Percentiles rank a stretch among this genome's conserved stretches.
These are phyloP conservation scores for Xylaria sp. DNA, from an alignment of 2,329 filamentous ascomycete genomes.

Conservation along the genomic window DNA sequence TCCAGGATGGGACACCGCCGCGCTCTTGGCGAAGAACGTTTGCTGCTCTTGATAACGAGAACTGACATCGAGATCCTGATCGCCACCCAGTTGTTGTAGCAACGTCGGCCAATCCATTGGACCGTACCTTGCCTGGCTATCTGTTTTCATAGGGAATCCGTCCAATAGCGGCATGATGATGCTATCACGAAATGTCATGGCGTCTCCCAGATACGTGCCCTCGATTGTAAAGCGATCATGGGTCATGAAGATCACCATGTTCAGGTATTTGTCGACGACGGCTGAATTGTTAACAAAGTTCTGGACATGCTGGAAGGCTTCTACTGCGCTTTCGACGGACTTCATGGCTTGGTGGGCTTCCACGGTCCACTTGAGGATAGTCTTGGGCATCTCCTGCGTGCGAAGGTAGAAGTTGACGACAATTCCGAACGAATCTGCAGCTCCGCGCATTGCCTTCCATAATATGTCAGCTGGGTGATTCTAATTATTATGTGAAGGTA, in stretches of 20 bases:
- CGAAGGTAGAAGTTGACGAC: slow-evolving; percentile 52
- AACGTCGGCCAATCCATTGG: slow-evolving; percentile 43
- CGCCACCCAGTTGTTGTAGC: slow-evolving; percentile 40
- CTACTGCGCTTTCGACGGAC: slow-evolving; percentile 38
- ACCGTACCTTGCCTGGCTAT: slow-evolving; percentile 12
- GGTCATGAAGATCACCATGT: slow-evolving; percentile 45
- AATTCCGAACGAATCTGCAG: slow-evolving; percentile 55
- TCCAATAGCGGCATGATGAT: slow-evolving; percentile 46
- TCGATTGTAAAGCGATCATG: slow-evolving; percentile 45
- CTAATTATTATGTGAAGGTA: neutral
- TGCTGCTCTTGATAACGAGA: slow-evolving; percentile 36
- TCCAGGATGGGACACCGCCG: slow-evolving; percentile 47
- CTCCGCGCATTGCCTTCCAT: slow-evolving; percentile 54
- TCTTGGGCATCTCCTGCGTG: slow-evolving; percentile 49
- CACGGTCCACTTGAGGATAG: slow-evolving; percentile 52
- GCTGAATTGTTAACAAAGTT: slow-evolving; percentile 49
- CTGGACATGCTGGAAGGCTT: slow-evolving; percentile 45
- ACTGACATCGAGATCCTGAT: slow-evolving; percentile 34
- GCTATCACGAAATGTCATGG: slow-evolving; percentile 38
- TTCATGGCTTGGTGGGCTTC: slow-evolving; percentile 35
- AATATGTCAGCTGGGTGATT: neutral
- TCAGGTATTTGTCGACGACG: slow-evolving; percentile 47
- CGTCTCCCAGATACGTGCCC: slow-evolving; percentile 51
- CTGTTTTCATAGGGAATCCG: slow-evolving; percentile 34
- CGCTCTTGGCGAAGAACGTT: slow-evolving; percentile 53